Base-by-base conservation (phyloP, 176 grass and related monocot genomes). In the Secale cereale region DNA sequence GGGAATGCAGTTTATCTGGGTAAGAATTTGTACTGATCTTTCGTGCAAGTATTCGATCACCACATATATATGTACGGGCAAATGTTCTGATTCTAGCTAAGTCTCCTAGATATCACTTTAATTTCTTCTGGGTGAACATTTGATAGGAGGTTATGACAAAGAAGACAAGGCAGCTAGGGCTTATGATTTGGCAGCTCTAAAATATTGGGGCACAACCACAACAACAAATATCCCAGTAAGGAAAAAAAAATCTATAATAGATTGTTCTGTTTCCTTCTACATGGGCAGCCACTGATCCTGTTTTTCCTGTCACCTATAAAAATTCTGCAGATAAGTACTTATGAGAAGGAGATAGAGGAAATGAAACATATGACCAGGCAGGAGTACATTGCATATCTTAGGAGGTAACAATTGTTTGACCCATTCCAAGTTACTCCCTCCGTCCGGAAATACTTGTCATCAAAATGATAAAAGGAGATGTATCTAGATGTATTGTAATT, bases 281-380 rank as follows among this genome's bases (percentile, higher is more conserved):
- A 22, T 7, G 17, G 9, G 28, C 73, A 54, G 45, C 45, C 1
- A 13, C 26, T 41, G 10, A 45, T 65, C 45, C 41, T 35, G 2
- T 39, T 75, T 20, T 25, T 22, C 2, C 5, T 8, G 28, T 40
- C 19, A 5, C 43, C 27, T 64, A 11, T 30, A 78, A 56, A 88
- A 88, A 28, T 10, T 79, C 27, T 22, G 46, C 79, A 92, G 90
- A 88, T 92, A 82, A 86, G 76, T 65, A 87, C 83, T 79, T 90
- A 93, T 3, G 85, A 90, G 27, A 90, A 93, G 45, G 91, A 93
- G 68, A 27, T 93, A 25, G 91, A 90, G 6, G 91, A 90, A 79
- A 93, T 90, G 91, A 93, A 93, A 76, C 88, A 93, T 68, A 93
- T 93, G 91, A 93, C 88, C 20, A 93, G 85, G 6, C 88, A 93